Percentiles rank a stretch among this genome's conserved stretches.
Evolutionary conservation across 108 stramenopile species (phyloP).

Genomic region (Nitzschia sp.): DNA sequence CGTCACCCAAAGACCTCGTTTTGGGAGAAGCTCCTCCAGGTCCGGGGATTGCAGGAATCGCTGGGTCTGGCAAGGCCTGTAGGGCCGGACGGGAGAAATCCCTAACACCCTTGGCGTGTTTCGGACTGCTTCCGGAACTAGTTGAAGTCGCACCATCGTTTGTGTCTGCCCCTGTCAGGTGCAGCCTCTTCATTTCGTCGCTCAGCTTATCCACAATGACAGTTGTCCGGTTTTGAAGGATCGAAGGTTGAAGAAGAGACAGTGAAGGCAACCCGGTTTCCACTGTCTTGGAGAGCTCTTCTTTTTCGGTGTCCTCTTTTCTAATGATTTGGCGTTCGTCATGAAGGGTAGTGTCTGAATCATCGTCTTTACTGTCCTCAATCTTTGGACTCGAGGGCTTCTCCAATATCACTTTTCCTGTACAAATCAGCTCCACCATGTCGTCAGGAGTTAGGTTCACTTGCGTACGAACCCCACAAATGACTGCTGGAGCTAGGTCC

Average conservation of each 20-base stretch:
- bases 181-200: conserved; percentile 49
- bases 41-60: background rate
- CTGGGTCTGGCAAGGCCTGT: background rate
- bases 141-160: background rate
- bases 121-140: background rate
- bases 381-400: conserved; percentile 21
- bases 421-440: conserved; percentile 79
- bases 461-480: conserved; percentile 81
- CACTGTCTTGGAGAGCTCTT: conserved; percentile 52
- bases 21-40: conserved; percentile 6
- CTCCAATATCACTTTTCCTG: conserved; percentile 75
- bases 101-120: background rate
- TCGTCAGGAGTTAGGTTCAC: conserved; percentile 89
- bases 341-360: conserved; percentile 48
- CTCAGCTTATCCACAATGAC: conserved; percentile 59
- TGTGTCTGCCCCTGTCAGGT: conserved; percentile 15
- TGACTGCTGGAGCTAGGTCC: conserved; percentile 60
- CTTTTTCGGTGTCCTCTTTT: conserved; percentile 56
- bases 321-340: conserved; percentile 60
- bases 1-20: conserved; percentile 17
- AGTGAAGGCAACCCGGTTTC: conserved; percentile 45
- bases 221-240: conserved; percentile 47
- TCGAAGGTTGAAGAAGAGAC: conserved; percentile 33
- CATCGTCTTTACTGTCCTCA: conserved; percentile 39
- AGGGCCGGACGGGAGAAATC: background rate